phyloP scores from a whole-genome alignment of 257 asterid genomes.

The Buddleja alternifolia region DNA sequence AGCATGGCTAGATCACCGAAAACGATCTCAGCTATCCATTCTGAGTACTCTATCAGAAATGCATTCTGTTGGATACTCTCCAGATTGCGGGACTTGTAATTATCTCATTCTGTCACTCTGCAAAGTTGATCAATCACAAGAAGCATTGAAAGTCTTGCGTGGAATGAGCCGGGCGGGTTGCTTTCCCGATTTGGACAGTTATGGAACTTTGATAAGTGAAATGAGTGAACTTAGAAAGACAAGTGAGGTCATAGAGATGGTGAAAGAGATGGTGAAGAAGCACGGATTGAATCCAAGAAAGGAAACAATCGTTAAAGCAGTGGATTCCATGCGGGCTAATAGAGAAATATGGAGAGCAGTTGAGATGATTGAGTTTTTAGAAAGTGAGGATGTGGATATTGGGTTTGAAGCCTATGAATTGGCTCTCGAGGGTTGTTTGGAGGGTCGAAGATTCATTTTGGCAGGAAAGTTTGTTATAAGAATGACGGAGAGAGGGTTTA shows the following conservation, averaged over 20 bases:
- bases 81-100: slow-evolving; percentile 74
- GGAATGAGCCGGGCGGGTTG: slow-evolving; percentile 70
- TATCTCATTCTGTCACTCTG: slow-evolving; percentile 75
- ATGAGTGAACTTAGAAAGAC: slow-evolving; percentile 56
- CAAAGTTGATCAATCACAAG: slow-evolving; percentile 58
- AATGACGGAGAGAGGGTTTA: slow-evolving; percentile 58
- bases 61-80: slow-evolving; percentile 66
- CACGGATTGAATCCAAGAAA: slow-evolving; percentile 66
- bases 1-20: slow-evolving; percentile 59
- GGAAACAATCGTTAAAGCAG: slow-evolving; percentile 54
- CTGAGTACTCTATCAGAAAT: slow-evolving; percentile 49
- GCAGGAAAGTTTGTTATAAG: slow-evolving; percentile 45
- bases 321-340: slow-evolving; percentile 58
- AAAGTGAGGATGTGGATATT: slow-evolving; percentile 45
- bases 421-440: slow-evolving; percentile 77
- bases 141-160: slow-evolving; percentile 56
- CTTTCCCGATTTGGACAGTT: slow-evolving; percentile 69
- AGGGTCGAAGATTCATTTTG: slow-evolving; percentile 40
- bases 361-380: slow-evolving; percentile 68
- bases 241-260: slow-evolving; percentile 36
- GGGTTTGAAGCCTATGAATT: slow-evolving; percentile 71
- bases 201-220: slow-evolving; percentile 55
- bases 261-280: slow-evolving; percentile 66
- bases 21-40: slow-evolving; percentile 32
- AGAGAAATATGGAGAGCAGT: slow-evolving; percentile 64